Percentiles rank a stretch among this genome's conserved stretches.
phyloP scores from a whole-genome alignment of 2,329 filamentous ascomycete species.

The Epichloe uncinata region DNA sequence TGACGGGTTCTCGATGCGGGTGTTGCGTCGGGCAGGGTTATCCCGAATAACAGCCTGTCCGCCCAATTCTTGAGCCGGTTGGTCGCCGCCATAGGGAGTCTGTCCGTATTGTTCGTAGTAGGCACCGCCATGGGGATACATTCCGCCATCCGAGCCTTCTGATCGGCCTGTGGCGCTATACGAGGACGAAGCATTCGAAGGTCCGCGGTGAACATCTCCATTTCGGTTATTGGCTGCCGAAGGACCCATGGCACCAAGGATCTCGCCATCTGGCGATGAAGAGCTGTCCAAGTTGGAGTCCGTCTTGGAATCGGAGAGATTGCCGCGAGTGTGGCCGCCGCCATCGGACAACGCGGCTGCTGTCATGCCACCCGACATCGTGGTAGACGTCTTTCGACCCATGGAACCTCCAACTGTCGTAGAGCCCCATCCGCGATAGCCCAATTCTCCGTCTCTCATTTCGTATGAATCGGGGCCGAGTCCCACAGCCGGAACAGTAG shows the following conservation, averaged over 20 bases:
- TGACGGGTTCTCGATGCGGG: constrained; percentile 80
- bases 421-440: constrained; percentile 91
- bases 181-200: constrained; percentile 90
- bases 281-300: constrained; percentile 44
- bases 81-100: constrained; percentile 40
- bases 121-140: constrained; percentile 32
- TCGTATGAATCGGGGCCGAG: constrained; percentile 43
- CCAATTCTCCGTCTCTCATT: constrained; percentile 60
- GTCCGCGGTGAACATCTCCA: constrained; percentile 68
- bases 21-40: constrained; percentile 83
- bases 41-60: constrained; percentile 79
- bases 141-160: constrained; percentile 44
- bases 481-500: constrained; percentile 49
- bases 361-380: constrained; percentile 61
- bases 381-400: constrained; percentile 77
- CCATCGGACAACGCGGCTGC: constrained; percentile 60
- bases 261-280: constrained; percentile 60
- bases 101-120: constrained; percentile 48
- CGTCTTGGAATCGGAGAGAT: constrained; percentile 55
- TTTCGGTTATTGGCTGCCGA: constrained; percentile 50
- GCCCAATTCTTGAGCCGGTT: constrained; percentile 28
- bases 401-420: constrained; percentile 55
- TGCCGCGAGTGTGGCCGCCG: constrained; percentile 52
- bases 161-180: constrained; percentile 77
- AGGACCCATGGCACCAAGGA: constrained; percentile 70